Percentiles rank a stretch among this genome's conserved stretches.
phyloP scores from a whole-genome alignment of 1,284 basidiomycete genomes.

The Sporisorium reilianum region DNA sequence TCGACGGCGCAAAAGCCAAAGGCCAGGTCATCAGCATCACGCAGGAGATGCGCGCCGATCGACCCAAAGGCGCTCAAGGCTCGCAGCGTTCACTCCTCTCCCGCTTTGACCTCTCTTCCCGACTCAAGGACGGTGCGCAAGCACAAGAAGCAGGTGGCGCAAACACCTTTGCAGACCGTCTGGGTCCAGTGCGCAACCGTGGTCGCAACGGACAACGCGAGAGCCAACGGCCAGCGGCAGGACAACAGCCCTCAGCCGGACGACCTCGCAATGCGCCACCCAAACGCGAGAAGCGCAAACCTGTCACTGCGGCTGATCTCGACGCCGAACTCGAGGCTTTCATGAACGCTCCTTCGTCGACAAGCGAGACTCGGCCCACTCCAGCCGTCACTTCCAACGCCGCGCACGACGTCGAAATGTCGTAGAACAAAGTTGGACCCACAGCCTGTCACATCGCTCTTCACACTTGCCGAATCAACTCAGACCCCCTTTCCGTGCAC shows the following conservation, averaged over 20 bases:
- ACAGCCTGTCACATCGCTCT: neutral
- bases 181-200: constrained; percentile 30
- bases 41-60: constrained; percentile 48
- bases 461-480: neutral
- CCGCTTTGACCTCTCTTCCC: constrained; percentile 46
- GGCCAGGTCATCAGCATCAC: constrained; percentile 70
- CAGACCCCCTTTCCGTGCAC: neutral
- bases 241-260: neutral
- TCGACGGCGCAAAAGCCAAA: constrained; percentile 89
- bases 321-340: constrained; percentile 92
- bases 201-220: constrained; percentile 15
- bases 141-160: neutral
- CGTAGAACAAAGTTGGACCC: neutral
- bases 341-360: constrained; percentile 73
- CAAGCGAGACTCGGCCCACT: neutral
- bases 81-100: constrained; percentile 33
- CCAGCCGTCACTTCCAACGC: neutral
- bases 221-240: constrained; percentile 37
- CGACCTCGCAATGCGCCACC: constrained; percentile 12
- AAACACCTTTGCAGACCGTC: constrained; percentile 34
- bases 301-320: constrained; percentile 81
- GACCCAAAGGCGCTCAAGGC: constrained; percentile 12
- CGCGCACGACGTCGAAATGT: constrained; percentile 39
- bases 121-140: constrained; percentile 29
- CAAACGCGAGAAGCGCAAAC: constrained; percentile 65